A percentile compares a stretch with the other conserved stretches of the same genome.
phyloP scores from a whole-genome alignment of 2,329 filamentous ascomycete species.

The Xylariaceae sp. region DNA sequence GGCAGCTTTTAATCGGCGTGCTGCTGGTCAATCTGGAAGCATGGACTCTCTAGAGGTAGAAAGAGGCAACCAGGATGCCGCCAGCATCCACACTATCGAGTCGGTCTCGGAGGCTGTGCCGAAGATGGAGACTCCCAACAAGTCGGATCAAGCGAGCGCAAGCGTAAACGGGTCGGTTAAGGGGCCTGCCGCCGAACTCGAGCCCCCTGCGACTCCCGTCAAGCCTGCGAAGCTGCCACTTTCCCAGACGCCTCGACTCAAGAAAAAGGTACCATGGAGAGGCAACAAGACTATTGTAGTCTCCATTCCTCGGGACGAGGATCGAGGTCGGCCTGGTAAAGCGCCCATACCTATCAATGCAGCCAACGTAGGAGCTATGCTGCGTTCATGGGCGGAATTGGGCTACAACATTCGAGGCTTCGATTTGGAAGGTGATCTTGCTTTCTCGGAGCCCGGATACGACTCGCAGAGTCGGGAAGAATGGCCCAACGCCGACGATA shows the following conservation, averaged over 20 bases:
- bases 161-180: slow-evolving; percentile 20
- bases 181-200: slow-evolving; percentile 11
- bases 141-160: slow-evolving; percentile 20
- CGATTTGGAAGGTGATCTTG: slow-evolving; percentile 46
- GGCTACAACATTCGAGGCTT: slow-evolving; percentile 66
- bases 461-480: slow-evolving; percentile 58
- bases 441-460: slow-evolving; percentile 23
- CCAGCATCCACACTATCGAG: slow-evolving; percentile 20
- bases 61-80: slow-evolving; percentile 17
- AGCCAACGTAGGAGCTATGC: slow-evolving; percentile 52
- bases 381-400: slow-evolving; percentile 58
- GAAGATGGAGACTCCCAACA: slow-evolving; percentile 25
- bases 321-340: slow-evolving; percentile 51
- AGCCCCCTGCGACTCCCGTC: slow-evolving; percentile 19
- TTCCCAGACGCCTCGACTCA: slow-evolving; percentile 46
- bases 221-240: slow-evolving; percentile 29
- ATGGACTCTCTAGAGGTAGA: slow-evolving; percentile 21
- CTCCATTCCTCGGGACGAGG: slow-evolving; percentile 59
- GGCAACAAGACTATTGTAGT: slow-evolving; percentile 72
- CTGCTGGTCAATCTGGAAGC: slow-evolving; percentile 10
- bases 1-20: slow-evolving; percentile 21
- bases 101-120: slow-evolving; percentile 19
- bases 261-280: slow-evolving; percentile 68
- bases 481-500: slow-evolving; percentile 58
- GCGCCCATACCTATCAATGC: slow-evolving; percentile 46